Evolutionary conservation across 805 yeast species (phyloP), one percentile per base, ranked within the genome.

Genomic region (Candida nitratophila): DNA sequence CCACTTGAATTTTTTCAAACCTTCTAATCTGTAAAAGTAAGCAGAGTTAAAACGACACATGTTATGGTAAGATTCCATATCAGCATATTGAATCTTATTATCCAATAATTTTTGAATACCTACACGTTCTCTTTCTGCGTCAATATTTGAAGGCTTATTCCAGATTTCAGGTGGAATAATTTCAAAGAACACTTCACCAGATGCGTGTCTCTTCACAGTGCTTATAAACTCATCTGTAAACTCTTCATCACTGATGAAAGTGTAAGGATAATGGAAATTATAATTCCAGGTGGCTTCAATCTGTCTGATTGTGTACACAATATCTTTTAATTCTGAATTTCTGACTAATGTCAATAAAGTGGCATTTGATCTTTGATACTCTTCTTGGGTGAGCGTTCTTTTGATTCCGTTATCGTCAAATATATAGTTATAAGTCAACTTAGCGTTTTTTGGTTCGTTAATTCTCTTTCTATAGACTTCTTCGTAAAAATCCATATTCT

Each of bases 181-280:
- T 64, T 76, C 82, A 55, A 77, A 81, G 46, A 62, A 64, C 44
- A 72, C 61, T 30, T 68, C 64, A 11, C 82, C 65, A 9, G 57
- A 62, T 1, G 80, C 65, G 30, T 72, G 76, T 31, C 81, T 61
- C 37, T 53, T 61, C 35, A 86, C 71, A 15, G 66, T 63, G 12
- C 61, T 58, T 53, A 69, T 83, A 63, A 93, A 91, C 54, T 86
- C 91, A 1, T 84, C 85, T 27, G 79, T 71, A 64, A 91, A 93
- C 32, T 71, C 77, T 47, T 80, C 85, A 60, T 91, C 96, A 63
- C 88, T 89, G 52, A 91, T 73, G 59, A 91, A 93, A 26, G 90
- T 89, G 91, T 96, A 91, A 45, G 95, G 96, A 58, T 91, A 91
- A 51, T 86, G 76, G 67, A 70, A 89, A 46, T 84, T 74, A 30